These are phyloP conservation scores for Quercus cerris DNA, from an alignment of 306 rosid species.

Conservation along the genomic window DNA sequence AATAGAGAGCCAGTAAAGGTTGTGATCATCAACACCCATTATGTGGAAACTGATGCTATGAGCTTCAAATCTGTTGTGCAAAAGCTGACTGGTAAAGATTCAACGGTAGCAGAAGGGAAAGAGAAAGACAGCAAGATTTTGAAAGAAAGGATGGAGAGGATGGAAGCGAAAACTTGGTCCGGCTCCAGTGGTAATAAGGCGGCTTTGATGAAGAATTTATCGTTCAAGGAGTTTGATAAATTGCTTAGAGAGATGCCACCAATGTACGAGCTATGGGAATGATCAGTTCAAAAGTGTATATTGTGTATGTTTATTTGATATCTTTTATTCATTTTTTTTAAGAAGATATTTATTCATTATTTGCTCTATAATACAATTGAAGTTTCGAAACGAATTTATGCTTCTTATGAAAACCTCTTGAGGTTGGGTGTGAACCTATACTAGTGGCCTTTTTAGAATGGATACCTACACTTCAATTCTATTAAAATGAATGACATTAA, in stretches of 20 bases:
- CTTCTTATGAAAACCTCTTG: too few species aligned
- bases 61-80: conserved; percentile 80
- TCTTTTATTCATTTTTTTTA: too few species aligned
- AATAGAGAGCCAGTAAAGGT: conserved; percentile 36
- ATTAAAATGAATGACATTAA: too few species aligned
- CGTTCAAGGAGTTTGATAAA: conserved; percentile 64
- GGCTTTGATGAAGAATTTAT: conserved; percentile 39
- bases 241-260: conserved; percentile 59
- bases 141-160: neutral
- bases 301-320: too few species aligned
- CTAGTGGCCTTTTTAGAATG: too few species aligned
- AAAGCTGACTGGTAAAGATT: conserved; percentile 71
- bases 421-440: too few species aligned
- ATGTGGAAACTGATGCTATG: conserved; percentile 66
- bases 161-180: neutral
- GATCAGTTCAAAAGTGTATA: neutral
- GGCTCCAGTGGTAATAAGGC: neutral
- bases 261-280: conserved; percentile 29
- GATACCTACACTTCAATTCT: too few species aligned
- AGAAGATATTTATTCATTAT: too few species aligned
- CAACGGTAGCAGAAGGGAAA: conserved; percentile 7
- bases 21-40: conserved; percentile 70
- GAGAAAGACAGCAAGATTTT: neutral
- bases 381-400: too few species aligned
- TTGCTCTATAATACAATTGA: too few species aligned